Evolutionary conservation across 2,329 filamentous ascomycete species (phyloP).

Genomic region (Diaporthe destruens): DNA sequence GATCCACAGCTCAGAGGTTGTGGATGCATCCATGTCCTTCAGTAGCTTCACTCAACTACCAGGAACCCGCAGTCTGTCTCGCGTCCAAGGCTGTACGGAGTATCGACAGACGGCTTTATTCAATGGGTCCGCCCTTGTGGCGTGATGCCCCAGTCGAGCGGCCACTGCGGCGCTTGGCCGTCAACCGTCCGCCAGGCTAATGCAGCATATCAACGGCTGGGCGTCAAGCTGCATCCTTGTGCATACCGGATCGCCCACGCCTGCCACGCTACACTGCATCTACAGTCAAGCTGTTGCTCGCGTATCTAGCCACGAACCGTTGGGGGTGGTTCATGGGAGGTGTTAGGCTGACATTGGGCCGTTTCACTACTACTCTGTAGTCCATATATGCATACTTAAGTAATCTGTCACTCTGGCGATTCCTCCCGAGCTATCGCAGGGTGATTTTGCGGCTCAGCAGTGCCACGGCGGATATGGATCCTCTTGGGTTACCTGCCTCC

Average conservation of each 20-base stretch:
- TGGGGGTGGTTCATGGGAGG: constrained; percentile 20
- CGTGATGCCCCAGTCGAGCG: neutral
- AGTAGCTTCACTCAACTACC: neutral
- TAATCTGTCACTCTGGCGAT: constrained; percentile 18
- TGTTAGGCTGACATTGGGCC: constrained; percentile 24
- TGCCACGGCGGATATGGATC: constrained; percentile 1
- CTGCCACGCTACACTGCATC: constrained; percentile 23
- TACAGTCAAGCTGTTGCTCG: constrained; percentile 23
- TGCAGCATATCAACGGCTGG: constrained; percentile 33
- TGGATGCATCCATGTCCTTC: too few relatives aligned
- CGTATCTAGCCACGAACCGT: constrained; percentile 29
- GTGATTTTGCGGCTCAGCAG: constrained; percentile 8
- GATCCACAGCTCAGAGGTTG: too few relatives aligned
- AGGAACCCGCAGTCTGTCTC: neutral
- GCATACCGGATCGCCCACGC: constrained; percentile 24
- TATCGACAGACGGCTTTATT: neutral
- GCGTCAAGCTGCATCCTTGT: constrained; percentile 18
- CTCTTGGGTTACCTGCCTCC: too few relatives aligned
- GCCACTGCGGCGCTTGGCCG: constrained; percentile 11
- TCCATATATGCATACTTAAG: constrained; percentile 13
- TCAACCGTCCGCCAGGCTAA: constrained; percentile 14
- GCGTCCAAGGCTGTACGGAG: neutral
- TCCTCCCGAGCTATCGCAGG: constrained; percentile 2
- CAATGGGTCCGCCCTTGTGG: neutral
- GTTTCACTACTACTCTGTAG: constrained; percentile 18